Evolutionary conservation across 2,329 filamentous ascomycete genomes (phyloP), one percentile per base, ranked within the genome.

Genomic region (Epichloe baconii): DNA sequence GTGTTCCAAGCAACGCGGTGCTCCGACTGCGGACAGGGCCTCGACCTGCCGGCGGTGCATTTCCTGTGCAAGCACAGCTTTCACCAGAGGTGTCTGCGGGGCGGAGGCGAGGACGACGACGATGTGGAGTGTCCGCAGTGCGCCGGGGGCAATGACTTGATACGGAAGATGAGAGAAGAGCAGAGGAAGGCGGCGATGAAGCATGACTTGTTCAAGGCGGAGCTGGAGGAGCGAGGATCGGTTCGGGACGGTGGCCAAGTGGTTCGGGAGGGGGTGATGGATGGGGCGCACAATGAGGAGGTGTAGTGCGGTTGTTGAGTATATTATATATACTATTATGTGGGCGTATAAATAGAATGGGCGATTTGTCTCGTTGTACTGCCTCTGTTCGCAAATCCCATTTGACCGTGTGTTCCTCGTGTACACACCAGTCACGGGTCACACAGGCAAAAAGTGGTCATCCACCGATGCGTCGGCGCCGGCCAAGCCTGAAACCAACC

Each of bases 11-110:
- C 89, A 0, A 90, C 89, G 36, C 80, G 93, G 48, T 98, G 93
- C 65, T 83, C 85, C 31, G 83, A 86, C 48, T 98, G 93, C 65
- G 82, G 81, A 15, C 78, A 82, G 38, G 76, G 80, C 26, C 75
- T 97, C 17, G 90, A 96, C 57, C 73, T 97, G 12, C 93, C 93
- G 0, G 87, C 84, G 0, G 90, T 98, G 46, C 93, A 98, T 64
- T 98, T 98, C 66, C 69, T 98, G 56, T 98, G 93, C 72, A 95
- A 95, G 66, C 93, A 98, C 66, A 90, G 85, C 54, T 98, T 96
- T 74, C 93, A 98, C 64, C 88, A 95, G 69, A 78, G 87, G 44
- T 98, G 91, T 66, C 71, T 98, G 62, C 70, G 75, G 48, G 66
- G 65, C 12, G 71, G 70, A 2, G 68, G 66, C 21, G 51, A 41